Percentiles rank a stretch among this genome's conserved stretches.
phyloP scores from a whole-genome alignment of 371 early-diverging fungal species.

The Catenaria anguillulae region DNA sequence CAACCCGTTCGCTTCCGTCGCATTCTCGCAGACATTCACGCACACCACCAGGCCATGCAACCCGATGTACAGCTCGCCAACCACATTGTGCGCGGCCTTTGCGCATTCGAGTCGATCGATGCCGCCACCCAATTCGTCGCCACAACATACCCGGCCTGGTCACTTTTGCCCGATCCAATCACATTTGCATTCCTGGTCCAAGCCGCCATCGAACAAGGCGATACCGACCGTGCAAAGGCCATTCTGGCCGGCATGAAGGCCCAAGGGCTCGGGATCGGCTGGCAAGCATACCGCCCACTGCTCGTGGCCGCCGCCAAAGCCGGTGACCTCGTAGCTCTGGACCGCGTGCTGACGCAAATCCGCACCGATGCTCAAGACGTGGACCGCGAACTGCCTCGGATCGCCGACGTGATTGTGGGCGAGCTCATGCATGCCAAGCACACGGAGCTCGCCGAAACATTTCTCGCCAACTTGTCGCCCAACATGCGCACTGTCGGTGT shows the following conservation, averaged over 20 bases:
- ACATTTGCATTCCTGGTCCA: not conserved
- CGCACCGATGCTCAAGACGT: not conserved
- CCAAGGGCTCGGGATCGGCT: not conserved
- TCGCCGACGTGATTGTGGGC: not conserved
- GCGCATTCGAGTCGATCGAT: not conserved
- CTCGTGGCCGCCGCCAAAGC: not conserved
- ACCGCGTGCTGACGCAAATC: not conserved
- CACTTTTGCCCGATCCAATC: not conserved
- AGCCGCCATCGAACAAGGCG: not conserved
- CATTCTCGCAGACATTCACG: not conserved
- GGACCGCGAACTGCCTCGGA: not conserved
- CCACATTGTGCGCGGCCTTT: not conserved
- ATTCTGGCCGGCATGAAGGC: not conserved
- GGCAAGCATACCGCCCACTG: constrained; percentile 1
- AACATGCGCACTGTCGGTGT: not conserved
- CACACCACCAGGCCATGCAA: too few relatives aligned
- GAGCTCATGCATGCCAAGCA: not conserved
- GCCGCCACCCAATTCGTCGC: not conserved
- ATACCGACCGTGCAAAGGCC: not conserved
- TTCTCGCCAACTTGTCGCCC: not conserved
- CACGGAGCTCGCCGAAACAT: not conserved
- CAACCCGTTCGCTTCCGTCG: not conserved
- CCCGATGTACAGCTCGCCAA: not conserved
- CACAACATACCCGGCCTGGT: not conserved
- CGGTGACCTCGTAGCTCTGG: not conserved